Base-by-base conservation (phyloP, 1,284 basidiomycete species). In the Phenoliferia sp. region DNA sequence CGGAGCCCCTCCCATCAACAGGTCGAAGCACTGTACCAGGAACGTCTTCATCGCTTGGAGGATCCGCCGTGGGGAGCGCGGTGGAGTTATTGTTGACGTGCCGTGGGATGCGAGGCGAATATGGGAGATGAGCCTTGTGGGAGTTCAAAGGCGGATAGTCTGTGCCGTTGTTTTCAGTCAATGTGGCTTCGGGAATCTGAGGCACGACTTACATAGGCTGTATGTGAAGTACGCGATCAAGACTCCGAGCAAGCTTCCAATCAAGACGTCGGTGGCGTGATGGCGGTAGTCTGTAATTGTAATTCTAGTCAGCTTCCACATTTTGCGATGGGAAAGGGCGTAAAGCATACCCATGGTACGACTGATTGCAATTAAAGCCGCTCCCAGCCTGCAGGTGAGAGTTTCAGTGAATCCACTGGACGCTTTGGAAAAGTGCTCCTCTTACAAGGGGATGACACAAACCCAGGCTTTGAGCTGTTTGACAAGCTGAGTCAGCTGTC, bases 291-390 rank as follows among this genome's bases (percentile, higher is more conserved):
- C 69, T 65, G 59, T 34, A 34, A 19, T 28, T 57, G 55, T 31
- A n/a, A 15, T 15, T 9, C 50, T 10, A 10, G 29, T 54, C 9
- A 54, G 50, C n/a, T n/a, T 15, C 7, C 26, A 2, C n/a, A 57
- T 3, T 32, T 7, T 32, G 2, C 39, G 15, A 5, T 2, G 35
- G 17, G 2, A 48, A 57, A 39, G 12, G 39, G 17, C 29, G 9
- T 10, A 16, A n/a, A 16, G 60, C 63, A 7, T 34, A 69, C 67
- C 80, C 79, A 80, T 80, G 9, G 78, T 77, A 16, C 80, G 68
- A 15, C 73, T 76, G 67, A 97, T 88, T 3, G 94, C 94, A 32
- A 98, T 90, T 52, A 96, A 83, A 1, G 88, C 83, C 3, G 92
- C 94, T 19, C 84, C 92, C 36, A 88, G 80, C 59, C 95, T 84